Base-by-base conservation (phyloP, 768 basidiomycete species). In the Lepiota brunneoincarnata region DNA sequence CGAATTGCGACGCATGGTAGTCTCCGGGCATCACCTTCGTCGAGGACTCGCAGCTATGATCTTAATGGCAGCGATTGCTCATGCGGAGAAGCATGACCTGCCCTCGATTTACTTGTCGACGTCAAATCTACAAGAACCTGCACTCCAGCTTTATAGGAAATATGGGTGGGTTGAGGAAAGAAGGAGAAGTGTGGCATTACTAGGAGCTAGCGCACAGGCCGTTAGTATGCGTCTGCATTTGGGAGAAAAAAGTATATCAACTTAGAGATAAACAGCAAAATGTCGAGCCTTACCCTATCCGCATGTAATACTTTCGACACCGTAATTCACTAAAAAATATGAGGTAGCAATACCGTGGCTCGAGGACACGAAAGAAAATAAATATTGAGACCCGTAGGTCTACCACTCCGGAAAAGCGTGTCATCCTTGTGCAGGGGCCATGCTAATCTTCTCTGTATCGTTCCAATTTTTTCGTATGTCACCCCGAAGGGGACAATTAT, bases 371-470 rank as follows among this genome's bases (percentile, higher is more conserved):
- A 45, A 36, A 39, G 18, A 74, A 72, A 75, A 76, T 76, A 77
- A 77, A 77, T 77, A 76, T 77, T 77, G 76, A 77, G 75, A 75
- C 65, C 75, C 75, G 72, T 76, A 76, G 74, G 65, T 78, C 77
- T 87, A 87, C 87, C 87, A 89, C 87, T 89, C 88, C 86, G 87
- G 86, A 81, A 88, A 89, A 91, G 89, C 89, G 91, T 95, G 93
- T 94, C 93, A 95, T 96, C 93, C 94, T 96, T 97, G 93, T 96
- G 94, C 93, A 96, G 93, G 94, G 93, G 93, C 94, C 91, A 96
- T 96, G 93, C 93, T 95, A 94, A 96, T 94, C 93, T 95, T 95
- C 93, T 96, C 93, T 93, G 93, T 94, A 95, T 94, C 89, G 91
- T 93, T 94, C 90, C 92, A 93, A 93, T 89, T 91, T 93, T 93